phyloP scores from a whole-genome alignment of 192 early-diverging fungal genomes.

The Lunasporangiospora selenospora region DNA sequence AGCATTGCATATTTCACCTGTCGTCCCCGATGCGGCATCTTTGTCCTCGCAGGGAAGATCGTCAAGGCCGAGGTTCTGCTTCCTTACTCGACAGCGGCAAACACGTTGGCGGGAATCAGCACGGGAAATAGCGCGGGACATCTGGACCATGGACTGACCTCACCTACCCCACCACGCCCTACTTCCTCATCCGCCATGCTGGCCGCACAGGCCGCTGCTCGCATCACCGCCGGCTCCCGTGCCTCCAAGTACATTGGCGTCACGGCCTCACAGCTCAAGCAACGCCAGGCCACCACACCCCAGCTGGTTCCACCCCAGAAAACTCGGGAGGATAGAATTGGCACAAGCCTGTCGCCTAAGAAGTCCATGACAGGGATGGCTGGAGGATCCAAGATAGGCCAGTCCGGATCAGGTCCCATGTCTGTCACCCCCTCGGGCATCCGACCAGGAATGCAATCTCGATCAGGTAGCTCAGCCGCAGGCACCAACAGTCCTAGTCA shows the following conservation, averaged over 20 bases:
- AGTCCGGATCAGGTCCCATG: neutral
- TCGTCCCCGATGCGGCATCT: slow-evolving; percentile 71
- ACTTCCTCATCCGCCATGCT: slow-evolving; percentile 27
- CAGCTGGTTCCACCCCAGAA: no score
- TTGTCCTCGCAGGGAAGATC: slow-evolving; percentile 71
- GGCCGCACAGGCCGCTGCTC: slow-evolving; percentile 51
- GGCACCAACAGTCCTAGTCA: neutral
- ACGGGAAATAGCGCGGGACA: no score
- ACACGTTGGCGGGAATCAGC: no score
- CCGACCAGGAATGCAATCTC: no score
- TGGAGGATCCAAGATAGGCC: no score
- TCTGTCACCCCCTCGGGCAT: neutral
- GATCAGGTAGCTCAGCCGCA: no score
- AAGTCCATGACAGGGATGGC: no score
- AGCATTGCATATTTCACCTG: slow-evolving; percentile 77
- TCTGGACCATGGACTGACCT: neutral
- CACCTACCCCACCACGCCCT: no score
- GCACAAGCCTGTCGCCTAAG: no score
- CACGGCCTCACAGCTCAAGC: slow-evolving; percentile 59
- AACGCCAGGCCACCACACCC: slow-evolving; percentile 29
- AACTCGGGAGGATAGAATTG: no score
- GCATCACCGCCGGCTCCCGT: slow-evolving; percentile 60
- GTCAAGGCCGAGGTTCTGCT: slow-evolving; percentile 23
- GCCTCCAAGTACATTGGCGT: slow-evolving; percentile 64
- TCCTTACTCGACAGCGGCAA: slow-evolving; percentile 5